These are phyloP conservation scores for Leptographium lundbergii DNA, from an alignment of 2,329 filamentous ascomycete species.

Conservation along the genomic window DNA sequence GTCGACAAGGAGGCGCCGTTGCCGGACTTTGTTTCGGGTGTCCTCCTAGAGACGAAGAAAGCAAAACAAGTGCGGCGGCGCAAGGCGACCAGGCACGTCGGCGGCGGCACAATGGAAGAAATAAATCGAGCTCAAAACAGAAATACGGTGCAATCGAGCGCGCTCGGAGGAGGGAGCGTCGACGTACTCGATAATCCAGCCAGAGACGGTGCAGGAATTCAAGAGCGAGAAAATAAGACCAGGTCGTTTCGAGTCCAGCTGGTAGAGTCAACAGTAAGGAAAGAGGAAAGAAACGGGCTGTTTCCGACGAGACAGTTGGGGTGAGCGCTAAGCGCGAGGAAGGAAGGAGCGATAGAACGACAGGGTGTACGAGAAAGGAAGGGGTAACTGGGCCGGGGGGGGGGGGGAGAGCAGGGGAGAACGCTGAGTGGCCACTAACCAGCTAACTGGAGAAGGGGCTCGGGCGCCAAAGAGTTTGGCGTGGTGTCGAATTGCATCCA, in stretches of 20 bases:
- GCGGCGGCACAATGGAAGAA: background rate
- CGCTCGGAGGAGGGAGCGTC: background rate
- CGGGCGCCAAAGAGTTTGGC: background rate
- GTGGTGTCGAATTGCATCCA: background rate
- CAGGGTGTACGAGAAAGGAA: background rate
- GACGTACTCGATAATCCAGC: background rate
- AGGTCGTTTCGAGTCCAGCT: background rate
- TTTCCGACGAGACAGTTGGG: background rate
- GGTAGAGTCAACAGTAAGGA: background rate
- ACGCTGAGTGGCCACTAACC: background rate
- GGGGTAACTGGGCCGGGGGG: background rate
- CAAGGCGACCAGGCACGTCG: background rate
- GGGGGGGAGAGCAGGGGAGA: background rate
- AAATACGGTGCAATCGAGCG: background rate
- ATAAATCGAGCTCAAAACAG: background rate
- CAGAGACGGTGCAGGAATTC: background rate
- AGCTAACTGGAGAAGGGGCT: background rate
- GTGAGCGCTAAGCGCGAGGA: background rate
- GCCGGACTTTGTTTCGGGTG: too few relatives aligned
- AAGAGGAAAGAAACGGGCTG: background rate
- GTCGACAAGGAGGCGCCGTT: background rate
- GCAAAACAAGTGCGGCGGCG: background rate
- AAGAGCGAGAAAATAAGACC: background rate
- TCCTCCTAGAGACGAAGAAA: background rate
- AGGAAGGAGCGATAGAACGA: background rate